Percentiles rank a stretch among this genome's conserved stretches.
phyloP scores from a whole-genome alignment of 108 stramenopile species.

The Cyclotella kingstonii region DNA sequence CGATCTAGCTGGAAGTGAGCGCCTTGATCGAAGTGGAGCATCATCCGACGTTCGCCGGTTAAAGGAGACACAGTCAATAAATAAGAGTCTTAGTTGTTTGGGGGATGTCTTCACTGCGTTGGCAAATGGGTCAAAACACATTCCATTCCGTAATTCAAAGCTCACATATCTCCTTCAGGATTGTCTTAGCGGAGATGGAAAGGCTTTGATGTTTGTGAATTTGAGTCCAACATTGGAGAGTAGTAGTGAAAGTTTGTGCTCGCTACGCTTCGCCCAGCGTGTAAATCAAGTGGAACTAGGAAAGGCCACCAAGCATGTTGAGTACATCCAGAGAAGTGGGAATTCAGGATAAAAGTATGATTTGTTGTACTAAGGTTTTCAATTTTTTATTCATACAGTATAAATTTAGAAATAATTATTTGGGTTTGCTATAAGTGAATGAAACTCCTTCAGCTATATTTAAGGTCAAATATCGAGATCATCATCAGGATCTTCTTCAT shows the following conservation, averaged over 20 bases:
- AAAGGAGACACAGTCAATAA: conserved; percentile 97
- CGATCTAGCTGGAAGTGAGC: conserved; percentile 98
- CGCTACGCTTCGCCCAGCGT: conserved; percentile 77
- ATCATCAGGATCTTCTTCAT: conserved; percentile 37
- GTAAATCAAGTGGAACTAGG: conserved; percentile 58
- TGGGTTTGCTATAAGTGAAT: not conserved
- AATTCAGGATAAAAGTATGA: not conserved
- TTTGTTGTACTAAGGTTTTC: not conserved
- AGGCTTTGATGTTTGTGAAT: conserved; percentile 93
- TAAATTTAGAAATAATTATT: too few species aligned
- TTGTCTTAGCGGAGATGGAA: conserved; percentile 86
- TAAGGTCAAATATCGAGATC: conserved; percentile 26
- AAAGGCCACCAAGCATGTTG: conserved; percentile 75
- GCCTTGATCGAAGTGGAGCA: conserved; percentile 93
- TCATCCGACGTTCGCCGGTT: conserved; percentile 77
- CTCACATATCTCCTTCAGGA: conserved; percentile 89
- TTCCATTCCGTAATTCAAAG: conserved; percentile 89
- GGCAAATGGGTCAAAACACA: conserved; percentile 80
- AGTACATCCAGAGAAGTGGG: conserved; percentile 37
- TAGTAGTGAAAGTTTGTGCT: conserved; percentile 77
- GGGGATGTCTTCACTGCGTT: conserved; percentile 97
- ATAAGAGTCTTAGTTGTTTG: conserved; percentile 96
- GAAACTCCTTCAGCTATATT: too few species aligned
- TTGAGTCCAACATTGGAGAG: conserved; percentile 71
- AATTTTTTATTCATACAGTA: not conserved